Evolutionary conservation across 495 filamentous ascomycete species (phyloP).

Genomic region (Parathielavia appendiculata): DNA sequence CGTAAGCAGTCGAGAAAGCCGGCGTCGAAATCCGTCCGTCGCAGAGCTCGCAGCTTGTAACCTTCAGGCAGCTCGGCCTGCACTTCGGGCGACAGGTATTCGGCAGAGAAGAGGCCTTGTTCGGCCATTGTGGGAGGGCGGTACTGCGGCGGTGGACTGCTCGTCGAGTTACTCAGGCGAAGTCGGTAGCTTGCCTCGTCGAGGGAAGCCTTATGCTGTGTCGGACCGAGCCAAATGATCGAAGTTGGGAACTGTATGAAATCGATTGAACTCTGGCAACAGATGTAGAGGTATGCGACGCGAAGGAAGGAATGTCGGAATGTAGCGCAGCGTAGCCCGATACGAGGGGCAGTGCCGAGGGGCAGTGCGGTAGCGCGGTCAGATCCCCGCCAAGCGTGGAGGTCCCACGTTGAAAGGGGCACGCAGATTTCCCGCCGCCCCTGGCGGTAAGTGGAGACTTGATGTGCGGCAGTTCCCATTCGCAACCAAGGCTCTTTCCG

Average conservation of each 20-base stretch:
- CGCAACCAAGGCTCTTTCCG: no score
- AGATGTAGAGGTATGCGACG: no score
- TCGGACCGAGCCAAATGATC: no score
- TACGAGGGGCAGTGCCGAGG: neutral
- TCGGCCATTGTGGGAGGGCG: constrained; percentile 36
- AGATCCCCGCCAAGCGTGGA: neutral
- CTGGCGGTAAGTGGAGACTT: no score
- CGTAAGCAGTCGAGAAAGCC: constrained; percentile 87
- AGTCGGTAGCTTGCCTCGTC: neutral
- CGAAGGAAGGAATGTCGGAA: neutral
- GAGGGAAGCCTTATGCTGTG: no score
- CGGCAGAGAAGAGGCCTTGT: constrained; percentile 64
- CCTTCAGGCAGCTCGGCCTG: constrained; percentile 64
- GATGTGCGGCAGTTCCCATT: no score
- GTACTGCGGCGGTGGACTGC: neutral
- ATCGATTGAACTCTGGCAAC: no score
- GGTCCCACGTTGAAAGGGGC: no score
- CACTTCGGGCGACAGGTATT: constrained; percentile 74
- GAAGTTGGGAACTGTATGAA: no score
- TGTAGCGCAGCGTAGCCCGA: neutral
- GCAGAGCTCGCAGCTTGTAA: constrained; percentile 79
- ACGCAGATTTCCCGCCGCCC: no score
- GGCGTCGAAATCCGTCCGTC: constrained; percentile 66
- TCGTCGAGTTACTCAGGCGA: neutral
- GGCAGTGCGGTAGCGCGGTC: no score